A percentile compares a stretch with the other conserved stretches of the same genome.
phyloP scores from a whole-genome alignment of 768 basidiomycete genomes.

The Boletus sp. region DNA sequence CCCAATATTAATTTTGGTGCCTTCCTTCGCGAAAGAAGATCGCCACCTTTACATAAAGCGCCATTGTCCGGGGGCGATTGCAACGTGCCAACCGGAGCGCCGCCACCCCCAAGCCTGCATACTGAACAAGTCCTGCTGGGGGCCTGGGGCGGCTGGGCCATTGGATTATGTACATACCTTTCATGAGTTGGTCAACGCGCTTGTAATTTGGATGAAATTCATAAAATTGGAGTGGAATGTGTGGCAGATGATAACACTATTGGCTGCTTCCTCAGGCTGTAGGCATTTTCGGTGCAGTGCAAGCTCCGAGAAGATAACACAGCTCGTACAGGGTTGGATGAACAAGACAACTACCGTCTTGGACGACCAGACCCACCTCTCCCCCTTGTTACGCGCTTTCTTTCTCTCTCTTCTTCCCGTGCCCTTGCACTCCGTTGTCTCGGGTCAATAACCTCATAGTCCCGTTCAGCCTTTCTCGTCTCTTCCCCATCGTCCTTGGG shows the following conservation, averaged over 20 bases:
- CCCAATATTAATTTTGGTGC: not conserved
- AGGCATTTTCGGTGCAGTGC: not conserved
- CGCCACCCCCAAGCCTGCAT: not conserved
- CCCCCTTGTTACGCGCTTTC: slow-evolving; percentile 42
- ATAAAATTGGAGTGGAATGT: not conserved
- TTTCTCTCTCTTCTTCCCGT: slow-evolving; percentile 73
- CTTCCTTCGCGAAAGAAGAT: not conserved
- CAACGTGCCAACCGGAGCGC: not conserved
- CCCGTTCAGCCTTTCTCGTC: slow-evolving; percentile 71
- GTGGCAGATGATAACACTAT: not conserved
- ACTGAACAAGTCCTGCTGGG: not conserved
- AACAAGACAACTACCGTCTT: slow-evolving; percentile 21
- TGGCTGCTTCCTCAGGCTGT: too few relatives aligned
- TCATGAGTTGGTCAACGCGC: not conserved
- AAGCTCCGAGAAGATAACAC: not conserved
- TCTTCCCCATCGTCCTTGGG: slow-evolving; percentile 80
- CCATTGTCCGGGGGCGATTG: not conserved
- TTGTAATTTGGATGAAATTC: not conserved
- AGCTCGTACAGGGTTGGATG: not conserved
- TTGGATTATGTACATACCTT: not conserved
- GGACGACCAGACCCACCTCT: slow-evolving; percentile 19
- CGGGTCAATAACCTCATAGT: slow-evolving; percentile 90
- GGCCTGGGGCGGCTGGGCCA: not conserved
- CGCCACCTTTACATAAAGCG: not conserved
- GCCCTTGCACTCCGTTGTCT: slow-evolving; percentile 69